phyloP scores from a whole-genome alignment of 2,329 filamentous ascomycete genomes.

The Myriosclerotinia scirpicola region DNA sequence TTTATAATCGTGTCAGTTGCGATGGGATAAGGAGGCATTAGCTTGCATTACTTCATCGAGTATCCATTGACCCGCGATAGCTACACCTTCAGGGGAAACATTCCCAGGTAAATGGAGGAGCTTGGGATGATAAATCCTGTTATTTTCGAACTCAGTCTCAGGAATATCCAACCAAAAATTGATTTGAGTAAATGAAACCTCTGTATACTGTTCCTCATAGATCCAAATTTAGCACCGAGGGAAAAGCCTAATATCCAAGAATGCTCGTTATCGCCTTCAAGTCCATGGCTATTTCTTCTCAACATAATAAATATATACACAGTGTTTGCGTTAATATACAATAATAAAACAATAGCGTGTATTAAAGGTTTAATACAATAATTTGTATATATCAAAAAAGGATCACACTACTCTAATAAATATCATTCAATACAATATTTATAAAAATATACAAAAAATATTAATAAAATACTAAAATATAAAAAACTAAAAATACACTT shows the following conservation, averaged over 20 bases:
- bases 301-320: too few relatives aligned
- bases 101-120: constrained; percentile 14
- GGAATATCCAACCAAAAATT: constrained; percentile 19
- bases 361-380: too few relatives aligned
- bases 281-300: constrained; percentile 43
- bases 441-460: too few relatives aligned
- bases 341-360: too few relatives aligned
- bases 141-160: constrained; percentile 16
- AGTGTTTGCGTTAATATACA: too few relatives aligned
- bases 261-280: constrained; percentile 37
- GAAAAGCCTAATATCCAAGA: constrained; percentile 38
- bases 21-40: too few relatives aligned
- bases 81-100: constrained; percentile 16
- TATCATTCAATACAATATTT: too few relatives aligned
- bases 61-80: constrained; percentile 21
- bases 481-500: too few relatives aligned
- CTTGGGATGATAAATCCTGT: constrained; percentile 25
- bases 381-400: too few relatives aligned
- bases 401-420: too few relatives aligned
- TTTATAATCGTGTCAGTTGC: not conserved
- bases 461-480: too few relatives aligned
- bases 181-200: constrained; percentile 26
- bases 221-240: constrained; percentile 31
- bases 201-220: constrained; percentile 29
- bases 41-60: constrained; percentile 13